Evolutionary conservation across 1,139 yeast genomes (phyloP).

Genomic region (Zhuliangozyma parablackwelliae): DNA sequence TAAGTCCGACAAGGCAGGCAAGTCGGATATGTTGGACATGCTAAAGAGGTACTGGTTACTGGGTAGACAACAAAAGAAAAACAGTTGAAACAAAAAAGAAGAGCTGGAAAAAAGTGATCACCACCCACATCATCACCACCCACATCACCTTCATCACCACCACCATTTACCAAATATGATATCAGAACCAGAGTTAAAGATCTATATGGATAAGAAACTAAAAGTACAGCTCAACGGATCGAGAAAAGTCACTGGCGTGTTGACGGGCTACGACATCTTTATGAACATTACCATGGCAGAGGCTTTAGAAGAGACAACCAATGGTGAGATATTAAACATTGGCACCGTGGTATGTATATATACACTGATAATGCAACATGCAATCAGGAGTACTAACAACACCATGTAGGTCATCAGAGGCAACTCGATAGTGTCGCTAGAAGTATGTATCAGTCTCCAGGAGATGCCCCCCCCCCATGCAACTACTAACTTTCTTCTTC

Average conservation of each 20-base stretch:
- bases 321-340: slow-evolving; percentile 48
- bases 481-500: slow-evolving; percentile 1
- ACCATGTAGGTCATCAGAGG: slow-evolving; percentile 46
- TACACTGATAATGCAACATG: neutral
- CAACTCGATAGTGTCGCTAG: slow-evolving; percentile 57
- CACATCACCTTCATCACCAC: neutral
- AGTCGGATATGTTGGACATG: slow-evolving; percentile 4
- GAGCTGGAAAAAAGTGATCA: slow-evolving; percentile 4
- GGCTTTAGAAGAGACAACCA: slow-evolving; percentile 57
- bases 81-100: neutral
- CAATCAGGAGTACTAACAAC: slow-evolving; percentile 19
- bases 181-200: slow-evolving; percentile 59
- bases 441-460: slow-evolving; percentile 29
- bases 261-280: slow-evolving; percentile 78
- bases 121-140: slow-evolving; percentile 1
- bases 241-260: slow-evolving; percentile 65
- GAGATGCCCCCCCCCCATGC: too few relatives aligned
- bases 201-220: slow-evolving; percentile 70
- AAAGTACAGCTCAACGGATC: slow-evolving; percentile 70
- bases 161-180: slow-evolving; percentile 34
- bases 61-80: neutral
- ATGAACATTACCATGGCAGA: slow-evolving; percentile 71
- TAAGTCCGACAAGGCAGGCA: slow-evolving; percentile 4
- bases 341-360: slow-evolving; percentile 48
- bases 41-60: neutral